Evolutionary conservation across 2,329 filamentous ascomycete genomes (phyloP).

Genomic region (Phaeosphaeriaceae sp.): DNA sequence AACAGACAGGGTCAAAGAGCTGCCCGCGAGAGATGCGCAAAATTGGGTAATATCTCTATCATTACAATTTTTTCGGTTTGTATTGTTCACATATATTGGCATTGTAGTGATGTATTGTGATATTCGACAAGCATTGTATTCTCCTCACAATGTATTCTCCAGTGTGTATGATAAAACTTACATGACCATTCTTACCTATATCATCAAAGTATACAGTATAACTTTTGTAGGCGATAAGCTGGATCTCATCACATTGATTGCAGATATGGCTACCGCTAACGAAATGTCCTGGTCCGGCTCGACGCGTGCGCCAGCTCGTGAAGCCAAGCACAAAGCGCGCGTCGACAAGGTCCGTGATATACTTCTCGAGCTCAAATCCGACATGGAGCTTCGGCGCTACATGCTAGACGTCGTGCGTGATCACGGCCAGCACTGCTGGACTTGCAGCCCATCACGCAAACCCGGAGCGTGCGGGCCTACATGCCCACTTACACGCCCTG

Average conservation of each 20-base stretch:
- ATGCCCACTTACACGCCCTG: slow-evolving; percentile 1
- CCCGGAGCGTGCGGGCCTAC: background rate
- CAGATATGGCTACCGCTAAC: background rate
- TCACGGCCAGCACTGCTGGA: background rate
- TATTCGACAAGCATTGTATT: background rate
- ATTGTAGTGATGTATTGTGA: background rate
- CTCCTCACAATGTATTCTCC: background rate
- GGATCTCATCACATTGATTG: background rate
- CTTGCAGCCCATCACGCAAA: background rate
- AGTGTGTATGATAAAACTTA: background rate
- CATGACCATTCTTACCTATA: background rate
- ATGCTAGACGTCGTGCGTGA: background rate
- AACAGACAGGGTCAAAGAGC: background rate
- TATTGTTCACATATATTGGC: background rate
- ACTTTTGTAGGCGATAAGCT: background rate
- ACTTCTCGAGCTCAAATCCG: background rate
- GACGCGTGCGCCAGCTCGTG: background rate
- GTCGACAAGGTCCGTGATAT: background rate
- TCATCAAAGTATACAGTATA: background rate
- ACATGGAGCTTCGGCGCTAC: background rate
- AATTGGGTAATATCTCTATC: background rate
- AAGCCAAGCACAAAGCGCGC: background rate
- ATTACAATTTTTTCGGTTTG: background rate
- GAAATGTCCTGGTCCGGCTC: background rate
- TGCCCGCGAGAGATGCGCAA: background rate